A percentile compares a stretch with the other conserved stretches of the same genome.
These are phyloP conservation scores for Lentinula guzmanii DNA, from an alignment of 768 basidiomycete species.

Conservation along the genomic window DNA sequence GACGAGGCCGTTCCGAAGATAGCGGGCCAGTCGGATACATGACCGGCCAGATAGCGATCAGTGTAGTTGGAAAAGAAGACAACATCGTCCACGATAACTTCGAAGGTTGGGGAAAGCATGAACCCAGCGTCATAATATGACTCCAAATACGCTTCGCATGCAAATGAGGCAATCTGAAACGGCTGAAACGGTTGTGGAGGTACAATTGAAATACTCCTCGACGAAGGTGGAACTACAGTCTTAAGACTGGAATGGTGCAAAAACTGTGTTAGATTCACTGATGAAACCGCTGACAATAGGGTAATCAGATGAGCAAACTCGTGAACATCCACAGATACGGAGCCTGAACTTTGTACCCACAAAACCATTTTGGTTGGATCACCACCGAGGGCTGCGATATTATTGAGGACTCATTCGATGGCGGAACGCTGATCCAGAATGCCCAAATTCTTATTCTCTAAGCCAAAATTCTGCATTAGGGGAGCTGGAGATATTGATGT, in stretches of 20 bases:
- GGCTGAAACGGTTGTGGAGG: neutral
- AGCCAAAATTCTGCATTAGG: neutral
- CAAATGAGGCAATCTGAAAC: neutral
- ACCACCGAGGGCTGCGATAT: constrained; percentile 52
- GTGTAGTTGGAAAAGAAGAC: neutral
- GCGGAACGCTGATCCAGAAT: constrained; percentile 54
- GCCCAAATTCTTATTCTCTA: constrained; percentile 19
- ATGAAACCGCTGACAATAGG: neutral
- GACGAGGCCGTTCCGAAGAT: neutral
- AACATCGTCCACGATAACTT: neutral
- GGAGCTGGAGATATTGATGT: neutral
- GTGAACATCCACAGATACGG: neutral
- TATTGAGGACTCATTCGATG: constrained; percentile 54
- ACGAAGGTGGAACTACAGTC: neutral
- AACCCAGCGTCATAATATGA: neutral
- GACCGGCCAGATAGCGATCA: neutral
- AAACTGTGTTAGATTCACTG: neutral
- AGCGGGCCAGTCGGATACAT: neutral
- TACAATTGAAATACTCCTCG: neutral
- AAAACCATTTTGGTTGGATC: neutral
- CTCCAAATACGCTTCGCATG: neutral
- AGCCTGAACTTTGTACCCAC: neutral
- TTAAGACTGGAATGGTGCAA: neutral
- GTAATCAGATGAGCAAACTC: neutral
- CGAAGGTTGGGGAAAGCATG: neutral